Evolutionary conservation across 2,329 filamentous ascomycete genomes (phyloP), one percentile per base, ranked within the genome.

Genomic region (Ceratocystis harringtonii): DNA sequence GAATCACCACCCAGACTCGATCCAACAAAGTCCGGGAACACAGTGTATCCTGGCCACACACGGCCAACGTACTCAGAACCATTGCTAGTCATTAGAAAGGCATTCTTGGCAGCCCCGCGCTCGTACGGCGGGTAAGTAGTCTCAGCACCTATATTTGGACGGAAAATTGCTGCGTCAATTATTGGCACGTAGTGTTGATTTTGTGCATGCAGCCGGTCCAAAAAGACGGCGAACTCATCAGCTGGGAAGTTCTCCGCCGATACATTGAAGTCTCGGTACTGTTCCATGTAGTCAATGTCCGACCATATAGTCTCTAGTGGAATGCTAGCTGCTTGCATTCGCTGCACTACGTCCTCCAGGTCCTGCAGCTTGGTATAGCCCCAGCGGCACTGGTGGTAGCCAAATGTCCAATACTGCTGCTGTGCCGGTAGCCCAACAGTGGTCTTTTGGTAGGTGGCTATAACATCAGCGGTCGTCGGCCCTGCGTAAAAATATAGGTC

Each of bases 401-500:
- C 90, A 68, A 95, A 84, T 0, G 86, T 84, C 79, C 84, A 92
- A 75, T 94, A 94, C 69, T 88, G 85, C 71, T 92, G 87, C 83
- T 92, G 85, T 0, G 85, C 85, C 0, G 89, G 89, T 4, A 89
- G 76, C 0, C 89, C 89, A 63, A 86, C 78, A 1, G 85, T 81
- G 64, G 81, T 84, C 66, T 76, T 74, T 68, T 89, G 85, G 72
- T 92, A 94, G 48, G 87, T 80, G 72, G 83, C 84, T 17, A 84
- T 88, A 28, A 91, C 84, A 12, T 86, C 81, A 5, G 81, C 78
- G 66, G 86, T 85, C 0, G 80, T 84, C 0, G 88, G 87, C 0
- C 90, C 90, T 12, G 86, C 81, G 71, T 88, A 88, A 75, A 94
- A 89, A 73, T 89, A 92, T 19, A 94, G 77, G 71, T 94, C 89